Evolutionary conservation across 1,284 basidiomycete genomes (phyloP).

Genomic region (Pholiota adiposa): DNA sequence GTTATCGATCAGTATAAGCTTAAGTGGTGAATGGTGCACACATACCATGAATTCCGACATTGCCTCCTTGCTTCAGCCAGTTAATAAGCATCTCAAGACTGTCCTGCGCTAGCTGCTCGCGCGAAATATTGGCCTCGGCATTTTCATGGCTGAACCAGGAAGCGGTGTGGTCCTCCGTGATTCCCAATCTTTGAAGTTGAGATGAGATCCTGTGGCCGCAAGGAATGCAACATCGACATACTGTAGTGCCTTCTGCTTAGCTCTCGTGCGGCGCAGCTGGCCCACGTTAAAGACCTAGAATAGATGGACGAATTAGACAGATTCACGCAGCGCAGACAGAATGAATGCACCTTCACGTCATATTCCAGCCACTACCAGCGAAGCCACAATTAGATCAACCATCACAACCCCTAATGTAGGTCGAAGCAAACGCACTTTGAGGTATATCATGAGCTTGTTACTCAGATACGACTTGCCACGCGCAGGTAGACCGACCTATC

Average conservation of each 20-base stretch:
- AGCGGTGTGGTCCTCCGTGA: slow-evolving; percentile 90
- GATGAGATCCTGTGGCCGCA: slow-evolving; percentile 1
- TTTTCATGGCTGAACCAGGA: slow-evolving; percentile 93
- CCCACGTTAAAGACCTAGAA: slow-evolving; percentile 95
- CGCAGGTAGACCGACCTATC: slow-evolving; percentile 41
- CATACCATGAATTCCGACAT: slow-evolving; percentile 96
- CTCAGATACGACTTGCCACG: slow-evolving; percentile 51
- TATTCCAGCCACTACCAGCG: slow-evolving; percentile 92
- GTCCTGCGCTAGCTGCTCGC: slow-evolving; percentile 89
- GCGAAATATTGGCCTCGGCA: slow-evolving; percentile 72
- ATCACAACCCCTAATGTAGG: neutral
- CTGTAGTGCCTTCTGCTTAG: slow-evolving; percentile 77
- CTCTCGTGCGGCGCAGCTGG: slow-evolving; percentile 89
- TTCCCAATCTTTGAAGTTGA: slow-evolving; percentile 61
- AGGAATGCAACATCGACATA: slow-evolving; percentile 31
- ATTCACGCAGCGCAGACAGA: neutral
- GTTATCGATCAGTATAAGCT: slow-evolving; percentile 7
- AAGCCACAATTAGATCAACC: neutral
- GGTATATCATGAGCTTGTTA: slow-evolving; percentile 50
- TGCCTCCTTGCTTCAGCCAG: slow-evolving; percentile 95
- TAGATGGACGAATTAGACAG: slow-evolving; percentile 1
- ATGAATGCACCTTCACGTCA: slow-evolving; percentile 79
- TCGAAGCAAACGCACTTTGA: slow-evolving; percentile 35
- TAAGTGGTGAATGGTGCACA: slow-evolving; percentile 5
- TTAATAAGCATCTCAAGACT: slow-evolving; percentile 94